Percentiles rank a stretch among this genome's conserved stretches.
Evolutionary conservation across 441 rosid genomes (phyloP).

Genomic region (Hura crepitans): DNA sequence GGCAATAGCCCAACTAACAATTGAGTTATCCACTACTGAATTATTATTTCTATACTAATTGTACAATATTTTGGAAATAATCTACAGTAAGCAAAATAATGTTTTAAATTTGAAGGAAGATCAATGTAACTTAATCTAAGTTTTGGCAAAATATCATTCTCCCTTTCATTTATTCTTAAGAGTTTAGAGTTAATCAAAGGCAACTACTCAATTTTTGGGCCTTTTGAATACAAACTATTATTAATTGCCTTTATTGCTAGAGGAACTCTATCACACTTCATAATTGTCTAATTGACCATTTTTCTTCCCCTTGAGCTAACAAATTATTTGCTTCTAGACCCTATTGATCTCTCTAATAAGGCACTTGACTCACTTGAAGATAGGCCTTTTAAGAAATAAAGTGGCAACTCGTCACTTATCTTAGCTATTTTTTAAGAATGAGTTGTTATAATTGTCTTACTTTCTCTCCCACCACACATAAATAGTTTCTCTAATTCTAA

Average conservation of each 20-base stretch:
- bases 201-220: conserved; percentile 10
- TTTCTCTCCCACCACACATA: conserved; percentile 19
- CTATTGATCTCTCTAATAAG: conserved; percentile 14
- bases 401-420: not conserved
- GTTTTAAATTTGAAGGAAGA: conserved; percentile 22
- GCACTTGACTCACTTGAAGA: conserved; percentile 2
- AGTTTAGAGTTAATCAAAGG: not conserved
- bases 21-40: conserved; percentile 20
- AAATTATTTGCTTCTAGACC: not conserved
- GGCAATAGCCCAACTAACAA: conserved; percentile 17
- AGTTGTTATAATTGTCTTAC: conserved; percentile 28
- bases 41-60: not conserved
- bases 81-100: conserved; percentile 23
- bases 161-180: not conserved
- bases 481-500: conserved; percentile 3
- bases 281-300: conserved; percentile 21
- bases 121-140: conserved; percentile 24
- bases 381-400: conserved; percentile 16
- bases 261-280: conserved; percentile 30
- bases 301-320: not conserved
- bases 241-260: conserved; percentile 24
- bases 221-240: conserved; percentile 8
- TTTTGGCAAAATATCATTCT: not conserved
- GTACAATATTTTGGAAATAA: conserved; percentile 15
- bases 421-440: conserved; percentile 16